Evolutionary conservation across 257 asterid species (phyloP), one percentile per base, ranked within the genome.

Genomic region (Gentiana straminea): DNA sequence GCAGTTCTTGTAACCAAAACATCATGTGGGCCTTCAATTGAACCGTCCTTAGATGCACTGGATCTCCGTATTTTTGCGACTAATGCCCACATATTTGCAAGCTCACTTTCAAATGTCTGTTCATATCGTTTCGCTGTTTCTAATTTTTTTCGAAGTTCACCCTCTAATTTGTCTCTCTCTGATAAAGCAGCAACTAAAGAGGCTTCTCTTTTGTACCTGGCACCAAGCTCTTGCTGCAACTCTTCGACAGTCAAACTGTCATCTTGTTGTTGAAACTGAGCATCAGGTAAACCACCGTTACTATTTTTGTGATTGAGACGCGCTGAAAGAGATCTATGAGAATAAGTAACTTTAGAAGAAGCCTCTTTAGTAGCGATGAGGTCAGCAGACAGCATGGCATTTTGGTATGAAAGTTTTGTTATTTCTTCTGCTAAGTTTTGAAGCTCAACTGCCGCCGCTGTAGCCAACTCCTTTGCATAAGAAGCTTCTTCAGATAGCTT

Each of bases 401-500:
- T 83, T 65, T 79, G 79, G 67, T 83, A 86, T 64, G 95, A 83
- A 60, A 86, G 91, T 63, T 81, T 83, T 3, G 87, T 81, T 51
- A 83, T 90, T 76, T 86, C 94, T 69, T 76, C 90, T 36, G 94
- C 95, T 68, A 86, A 70, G 75, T 78, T 83, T 36, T 81, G 84
- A 49, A 86, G 95, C 77, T 86, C 95, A 48, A 77, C 86, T 65
- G 94, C 95, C 35, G 95, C 95, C 8, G 88, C 94, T 24, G 86
- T 75, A 6, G 95, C 95, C 24, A 86, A 79, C 68, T 86, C 91
- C 71, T 79, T 86, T 10, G 95, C 95, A 57, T 86, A 83, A 13
- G 76, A 74, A 65, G 91, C 84, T 77, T 86, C 95, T 54, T 79
- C 86, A 3, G 77, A 67, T 56, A 83, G 81, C 63, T 86, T 72